Evolutionary conservation across 345 rosid species (phyloP).

Genomic region (Citrus glauca): DNA sequence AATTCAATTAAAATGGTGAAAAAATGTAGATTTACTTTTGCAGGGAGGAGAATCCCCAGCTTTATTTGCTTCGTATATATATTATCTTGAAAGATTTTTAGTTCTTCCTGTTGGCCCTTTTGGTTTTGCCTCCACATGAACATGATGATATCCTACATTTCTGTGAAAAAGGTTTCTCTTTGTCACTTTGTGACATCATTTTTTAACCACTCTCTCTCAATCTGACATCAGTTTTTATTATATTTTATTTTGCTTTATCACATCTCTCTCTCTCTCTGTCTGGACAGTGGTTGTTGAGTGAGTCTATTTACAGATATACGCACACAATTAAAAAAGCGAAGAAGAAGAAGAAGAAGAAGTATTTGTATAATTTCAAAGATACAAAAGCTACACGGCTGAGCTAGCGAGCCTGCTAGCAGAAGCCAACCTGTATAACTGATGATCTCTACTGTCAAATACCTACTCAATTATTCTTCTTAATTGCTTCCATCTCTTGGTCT

Average conservation of each 20-base stretch:
- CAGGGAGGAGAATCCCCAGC: constrained; percentile 31
- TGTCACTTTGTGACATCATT: constrained; percentile 44
- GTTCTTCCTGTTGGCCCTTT: constrained; percentile 31
- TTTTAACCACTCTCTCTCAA: constrained; percentile 25
- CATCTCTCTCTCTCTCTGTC: background rate
- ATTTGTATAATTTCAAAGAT: too few species aligned
- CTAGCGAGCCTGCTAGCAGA: background rate
- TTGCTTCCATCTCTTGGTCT: background rate
- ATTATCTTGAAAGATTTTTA: constrained; percentile 34
- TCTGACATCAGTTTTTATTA: constrained; percentile 15
- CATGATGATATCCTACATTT: constrained; percentile 49
- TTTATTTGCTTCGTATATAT: constrained; percentile 1
- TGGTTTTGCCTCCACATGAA: constrained; percentile 14
- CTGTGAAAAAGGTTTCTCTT: constrained; percentile 47
- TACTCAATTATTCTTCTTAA: constrained; percentile 7
- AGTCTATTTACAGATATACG: background rate
- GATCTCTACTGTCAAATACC: constrained; percentile 21
- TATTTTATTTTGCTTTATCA: background rate
- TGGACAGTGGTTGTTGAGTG: constrained; percentile 23
- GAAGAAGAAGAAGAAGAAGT: background rate
- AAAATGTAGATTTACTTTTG: background rate
- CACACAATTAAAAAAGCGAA: background rate
- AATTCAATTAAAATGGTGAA: constrained; percentile 15
- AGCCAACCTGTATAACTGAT: constrained; percentile 19
- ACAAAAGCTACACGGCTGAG: background rate